A percentile compares a stretch with the other conserved stretches of the same genome.
phyloP scores from a whole-genome alignment of 352 stramenopile genomes.

The Phytophthora tentaculata region DNA sequence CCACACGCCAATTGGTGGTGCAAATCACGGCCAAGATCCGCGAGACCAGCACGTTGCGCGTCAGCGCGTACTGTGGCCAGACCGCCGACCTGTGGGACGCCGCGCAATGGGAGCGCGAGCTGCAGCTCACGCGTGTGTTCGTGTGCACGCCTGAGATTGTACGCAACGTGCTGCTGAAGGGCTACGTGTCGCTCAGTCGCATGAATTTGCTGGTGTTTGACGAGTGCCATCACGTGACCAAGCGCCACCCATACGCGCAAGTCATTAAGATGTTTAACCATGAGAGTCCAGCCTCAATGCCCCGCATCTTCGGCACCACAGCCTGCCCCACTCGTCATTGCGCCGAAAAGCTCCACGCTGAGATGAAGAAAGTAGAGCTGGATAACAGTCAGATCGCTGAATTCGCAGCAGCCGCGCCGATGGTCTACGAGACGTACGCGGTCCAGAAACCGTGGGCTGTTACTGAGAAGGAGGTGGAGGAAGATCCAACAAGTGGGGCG shows the following conservation, averaged over 20 bases:
- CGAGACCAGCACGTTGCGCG: slow-evolving; percentile 63
- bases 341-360: slow-evolving; percentile 69
- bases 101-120: slow-evolving; percentile 61
- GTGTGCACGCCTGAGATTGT: slow-evolving; percentile 90
- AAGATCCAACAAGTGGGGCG: neutral
- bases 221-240: slow-evolving; percentile 91
- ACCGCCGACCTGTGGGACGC: slow-evolving; percentile 68
- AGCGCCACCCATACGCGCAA: slow-evolving; percentile 90
- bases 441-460: slow-evolving; percentile 39
- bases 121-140: slow-evolving; percentile 69
- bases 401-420: slow-evolving; percentile 74
- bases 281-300: slow-evolving; percentile 38
- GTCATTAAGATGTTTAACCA: slow-evolving; percentile 86
- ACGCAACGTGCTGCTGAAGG: slow-evolving; percentile 83
- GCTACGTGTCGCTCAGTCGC: slow-evolving; percentile 75
- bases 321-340: slow-evolving; percentile 78
- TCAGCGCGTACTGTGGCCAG: slow-evolving; percentile 59
- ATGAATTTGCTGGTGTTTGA: slow-evolving; percentile 92
- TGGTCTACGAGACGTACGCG: slow-evolving; percentile 68
- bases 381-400: slow-evolving; percentile 51
- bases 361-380: slow-evolving; percentile 75
- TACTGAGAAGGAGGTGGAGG: slow-evolving; percentile 19
- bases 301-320: slow-evolving; percentile 88
- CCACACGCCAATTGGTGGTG: slow-evolving; percentile 81
- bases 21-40: slow-evolving; percentile 83